Evolutionary conservation across 768 basidiomycete species (phyloP).

Genomic region (Hydnomerulius pinastri): DNA sequence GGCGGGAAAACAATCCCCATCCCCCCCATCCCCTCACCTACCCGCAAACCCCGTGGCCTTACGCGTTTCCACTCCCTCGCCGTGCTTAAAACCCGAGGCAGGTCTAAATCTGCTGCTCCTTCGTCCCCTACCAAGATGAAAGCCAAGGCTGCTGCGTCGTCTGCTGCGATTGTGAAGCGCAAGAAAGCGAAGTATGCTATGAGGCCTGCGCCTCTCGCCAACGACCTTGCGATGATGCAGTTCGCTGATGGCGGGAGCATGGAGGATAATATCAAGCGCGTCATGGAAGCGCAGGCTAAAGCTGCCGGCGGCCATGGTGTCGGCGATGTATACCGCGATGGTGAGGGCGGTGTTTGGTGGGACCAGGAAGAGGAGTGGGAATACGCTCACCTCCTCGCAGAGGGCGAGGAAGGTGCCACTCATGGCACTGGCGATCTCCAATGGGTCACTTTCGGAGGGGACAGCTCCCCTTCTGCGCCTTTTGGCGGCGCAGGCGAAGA

Average conservation of each 20-base stretch:
- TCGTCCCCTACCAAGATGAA: constrained; percentile 28
- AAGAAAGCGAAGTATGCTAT: constrained; percentile 55
- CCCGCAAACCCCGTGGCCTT: constrained; percentile 31
- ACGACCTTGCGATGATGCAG: constrained; percentile 71
- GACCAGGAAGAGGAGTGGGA: constrained; percentile 75
- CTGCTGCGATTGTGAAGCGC: constrained; percentile 42
- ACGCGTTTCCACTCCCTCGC: constrained; percentile 56
- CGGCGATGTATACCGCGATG: constrained; percentile 60
- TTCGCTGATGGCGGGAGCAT: constrained; percentile 64
- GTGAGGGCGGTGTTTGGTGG: constrained; percentile 64
- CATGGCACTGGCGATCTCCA: constrained; percentile 33
- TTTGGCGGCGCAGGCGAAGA: constrained; percentile 25
- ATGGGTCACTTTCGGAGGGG: constrained; percentile 46
- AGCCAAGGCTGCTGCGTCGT: constrained; percentile 12
- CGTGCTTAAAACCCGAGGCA: constrained; percentile 41
- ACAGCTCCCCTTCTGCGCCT: constrained; percentile 15
- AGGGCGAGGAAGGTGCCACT: constrained; percentile 29
- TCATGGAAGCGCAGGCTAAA: constrained; percentile 58
- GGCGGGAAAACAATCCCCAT: constrained; percentile 20
- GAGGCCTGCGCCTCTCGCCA: constrained; percentile 52
- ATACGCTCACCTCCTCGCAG: constrained; percentile 59
- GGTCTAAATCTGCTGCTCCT: constrained; percentile 37
- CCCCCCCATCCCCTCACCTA: constrained; percentile 9
- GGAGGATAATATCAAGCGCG: constrained; percentile 52
- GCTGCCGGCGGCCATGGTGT: constrained; percentile 38